These are phyloP conservation scores for Helicocarpus griseus DNA, from an alignment of 2,329 filamentous ascomycete species.

Conservation along the genomic window DNA sequence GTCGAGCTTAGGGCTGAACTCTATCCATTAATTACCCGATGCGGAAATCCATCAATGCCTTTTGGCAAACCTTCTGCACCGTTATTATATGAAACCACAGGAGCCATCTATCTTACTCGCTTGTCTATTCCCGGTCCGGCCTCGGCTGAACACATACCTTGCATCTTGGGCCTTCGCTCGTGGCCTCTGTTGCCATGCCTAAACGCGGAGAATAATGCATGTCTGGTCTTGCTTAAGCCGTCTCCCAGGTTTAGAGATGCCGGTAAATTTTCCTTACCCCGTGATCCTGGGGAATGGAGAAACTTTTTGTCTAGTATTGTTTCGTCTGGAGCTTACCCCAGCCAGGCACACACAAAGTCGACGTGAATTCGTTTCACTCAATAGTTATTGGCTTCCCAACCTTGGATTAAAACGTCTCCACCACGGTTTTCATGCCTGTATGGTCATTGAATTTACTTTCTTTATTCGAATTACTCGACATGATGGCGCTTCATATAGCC, in stretches of 20 bases:
- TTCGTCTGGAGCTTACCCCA: background rate
- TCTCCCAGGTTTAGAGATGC: background rate
- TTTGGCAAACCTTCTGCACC: background rate
- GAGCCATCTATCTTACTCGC: constrained; percentile 1
- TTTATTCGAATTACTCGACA: constrained; percentile 2
- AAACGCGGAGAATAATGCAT: background rate
- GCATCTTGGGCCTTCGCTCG: background rate
- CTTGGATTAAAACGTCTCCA: background rate
- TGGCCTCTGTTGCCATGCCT: background rate
- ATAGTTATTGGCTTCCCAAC: constrained; percentile 3
- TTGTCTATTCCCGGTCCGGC: too few relatives aligned
- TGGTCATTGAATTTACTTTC: constrained; percentile 1
- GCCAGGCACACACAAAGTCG: background rate
- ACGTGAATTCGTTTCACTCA: constrained; percentile 1
- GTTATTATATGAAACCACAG: constrained; percentile 5
- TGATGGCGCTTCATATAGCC: background rate
- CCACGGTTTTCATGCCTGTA: background rate
- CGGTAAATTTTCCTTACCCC: background rate
- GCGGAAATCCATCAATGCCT: constrained; percentile 8
- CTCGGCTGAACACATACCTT: too few relatives aligned
- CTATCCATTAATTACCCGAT: constrained; percentile 11
- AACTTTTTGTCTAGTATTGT: background rate
- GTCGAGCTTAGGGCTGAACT: background rate
- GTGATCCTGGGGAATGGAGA: background rate
- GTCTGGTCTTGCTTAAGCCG: background rate